Conservation (phyloP, 371 early-diverging fungal species). For the Syncephalastrum racemosum region DNA sequence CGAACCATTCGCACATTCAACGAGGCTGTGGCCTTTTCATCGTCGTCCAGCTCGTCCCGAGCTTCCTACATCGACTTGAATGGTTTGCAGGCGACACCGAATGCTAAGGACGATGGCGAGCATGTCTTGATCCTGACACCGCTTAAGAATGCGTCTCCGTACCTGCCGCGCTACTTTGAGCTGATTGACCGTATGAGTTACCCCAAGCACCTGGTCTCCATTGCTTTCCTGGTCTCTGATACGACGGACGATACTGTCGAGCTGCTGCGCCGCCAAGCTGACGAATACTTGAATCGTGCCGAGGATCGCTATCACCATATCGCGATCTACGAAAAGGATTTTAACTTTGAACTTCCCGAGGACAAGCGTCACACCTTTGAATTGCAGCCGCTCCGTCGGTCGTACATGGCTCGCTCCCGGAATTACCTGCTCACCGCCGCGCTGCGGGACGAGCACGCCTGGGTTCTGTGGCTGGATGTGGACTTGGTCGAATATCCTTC, state of each 20-base stretch:
- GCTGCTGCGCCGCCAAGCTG: conserved; percentile 36
- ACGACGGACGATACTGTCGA: conserved; percentile 53
- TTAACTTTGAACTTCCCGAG: conserved; percentile 52
- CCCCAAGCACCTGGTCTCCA: conserved; percentile 53
- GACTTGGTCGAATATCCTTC: conserved; percentile 56
- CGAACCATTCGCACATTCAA: conserved; percentile 34
- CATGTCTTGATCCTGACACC: conserved; percentile 58
- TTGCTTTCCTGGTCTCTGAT: conserved; percentile 62
- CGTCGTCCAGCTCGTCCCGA: conserved; percentile 9
- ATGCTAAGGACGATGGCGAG: conserved; percentile 27
- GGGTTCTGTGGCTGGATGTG: conserved; percentile 67
- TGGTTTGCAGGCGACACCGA: conserved; percentile 18
- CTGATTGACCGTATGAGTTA: conserved; percentile 50
- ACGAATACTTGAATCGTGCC: conserved; percentile 19
- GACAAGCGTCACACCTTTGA: conserved; percentile 51
- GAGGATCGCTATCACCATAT: conserved; percentile 44
- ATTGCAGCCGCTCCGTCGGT: conserved; percentile 53
- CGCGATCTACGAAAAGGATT: conserved; percentile 57
- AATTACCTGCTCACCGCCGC: conserved; percentile 56
- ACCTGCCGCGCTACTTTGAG: conserved; percentile 59
- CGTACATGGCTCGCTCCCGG: conserved; percentile 59
- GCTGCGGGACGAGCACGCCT: conserved; percentile 47
- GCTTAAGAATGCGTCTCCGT: conserved; percentile 54
- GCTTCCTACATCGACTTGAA: conserved; percentile 22
- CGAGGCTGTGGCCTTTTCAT: conserved; percentile 30